Conservation (phyloP, 163 green algal genomes). For the Prototheca wickerhamii region DNA sequence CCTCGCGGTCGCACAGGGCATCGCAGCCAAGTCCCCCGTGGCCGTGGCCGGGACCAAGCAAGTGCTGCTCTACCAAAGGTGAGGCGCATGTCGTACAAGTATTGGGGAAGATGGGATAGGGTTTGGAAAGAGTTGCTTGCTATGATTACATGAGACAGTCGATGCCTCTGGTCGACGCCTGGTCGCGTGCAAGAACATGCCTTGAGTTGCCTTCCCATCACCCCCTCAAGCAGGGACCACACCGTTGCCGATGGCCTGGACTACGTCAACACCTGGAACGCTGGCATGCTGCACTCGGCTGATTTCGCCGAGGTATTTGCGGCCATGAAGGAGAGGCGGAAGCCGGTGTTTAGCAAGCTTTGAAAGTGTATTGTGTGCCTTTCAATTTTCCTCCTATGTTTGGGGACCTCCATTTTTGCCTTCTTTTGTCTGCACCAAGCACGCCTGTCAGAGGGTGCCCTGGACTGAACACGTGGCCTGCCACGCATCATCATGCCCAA, state of each 20-base stretch:
- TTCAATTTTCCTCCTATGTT: too few species aligned
- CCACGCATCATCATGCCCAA: too few species aligned
- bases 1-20: conserved; percentile 27
- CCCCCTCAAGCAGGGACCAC: conserved; percentile 27
- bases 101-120: too few species aligned
- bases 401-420: too few species aligned
- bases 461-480: too few species aligned
- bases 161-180: too few species aligned
- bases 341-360: conserved; percentile 21
- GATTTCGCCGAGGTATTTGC: conserved; percentile 34
- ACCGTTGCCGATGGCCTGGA: conserved; percentile 58
- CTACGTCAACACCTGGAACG: conserved; percentile 68
- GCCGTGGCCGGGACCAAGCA: conserved; percentile 78
- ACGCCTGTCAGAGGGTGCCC: too few species aligned
- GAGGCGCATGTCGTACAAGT: neutral
- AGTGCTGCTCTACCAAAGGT: conserved; percentile 58
- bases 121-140: too few species aligned
- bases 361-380: too few species aligned
- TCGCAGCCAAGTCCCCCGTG: conserved; percentile 72
- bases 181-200: too few species aligned
- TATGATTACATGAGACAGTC: too few species aligned
- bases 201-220: neutral
- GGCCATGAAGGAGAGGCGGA: conserved; percentile 7
- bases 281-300: conserved; percentile 34
- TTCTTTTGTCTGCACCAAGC: too few species aligned